A percentile compares a stretch with the other conserved stretches of the same genome.
phyloP scores from a whole-genome alignment of 1,284 basidiomycete species.

The Xerocomus nothofagi region DNA sequence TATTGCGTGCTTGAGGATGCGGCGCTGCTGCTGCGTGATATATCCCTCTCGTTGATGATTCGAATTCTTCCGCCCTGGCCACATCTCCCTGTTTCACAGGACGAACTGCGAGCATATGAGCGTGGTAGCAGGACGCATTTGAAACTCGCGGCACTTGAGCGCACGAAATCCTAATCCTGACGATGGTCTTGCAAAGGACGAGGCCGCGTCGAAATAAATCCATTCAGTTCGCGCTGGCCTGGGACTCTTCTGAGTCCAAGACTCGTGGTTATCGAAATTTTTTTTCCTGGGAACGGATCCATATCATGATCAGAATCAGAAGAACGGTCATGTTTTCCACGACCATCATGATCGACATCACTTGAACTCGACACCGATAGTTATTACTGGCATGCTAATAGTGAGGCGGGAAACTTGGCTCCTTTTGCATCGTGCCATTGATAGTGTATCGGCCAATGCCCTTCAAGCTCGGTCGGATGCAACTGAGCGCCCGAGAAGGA shows the following conservation, averaged over 20 bases:
- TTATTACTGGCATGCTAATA: constrained; percentile 3
- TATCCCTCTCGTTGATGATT: constrained; percentile 2
- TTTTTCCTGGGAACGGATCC: constrained; percentile 21
- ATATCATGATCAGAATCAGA: constrained; percentile 1
- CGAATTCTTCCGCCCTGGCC: constrained; percentile 16
- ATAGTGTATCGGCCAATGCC: constrained; percentile 24
- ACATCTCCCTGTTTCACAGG: constrained; percentile 23
- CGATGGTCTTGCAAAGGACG: not conserved
- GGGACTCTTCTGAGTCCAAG: constrained; percentile 4
- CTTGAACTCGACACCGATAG: not conserved
- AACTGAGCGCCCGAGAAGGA: constrained; percentile 17
- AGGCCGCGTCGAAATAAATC: constrained; percentile 2
- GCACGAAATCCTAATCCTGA: constrained; percentile 5
- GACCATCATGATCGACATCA: constrained; percentile 17
- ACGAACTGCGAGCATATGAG: constrained; percentile 22
- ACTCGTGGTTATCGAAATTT: constrained; percentile 6
- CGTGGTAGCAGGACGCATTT: constrained; percentile 11
- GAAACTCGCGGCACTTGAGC: constrained; percentile 13
- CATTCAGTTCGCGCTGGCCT: not conserved
- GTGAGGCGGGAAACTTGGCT: not conserved
- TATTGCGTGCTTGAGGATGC: constrained; percentile 9
- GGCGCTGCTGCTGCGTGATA: constrained; percentile 14
- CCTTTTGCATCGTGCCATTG: constrained; percentile 4
- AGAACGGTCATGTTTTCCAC: constrained; percentile 6
- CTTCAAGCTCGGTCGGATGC: constrained; percentile 1